A percentile compares a stretch with the other conserved stretches of the same genome.
phyloP scores from a whole-genome alignment of 2,329 filamentous ascomycete genomes.

The Corynespora cassiicola region DNA sequence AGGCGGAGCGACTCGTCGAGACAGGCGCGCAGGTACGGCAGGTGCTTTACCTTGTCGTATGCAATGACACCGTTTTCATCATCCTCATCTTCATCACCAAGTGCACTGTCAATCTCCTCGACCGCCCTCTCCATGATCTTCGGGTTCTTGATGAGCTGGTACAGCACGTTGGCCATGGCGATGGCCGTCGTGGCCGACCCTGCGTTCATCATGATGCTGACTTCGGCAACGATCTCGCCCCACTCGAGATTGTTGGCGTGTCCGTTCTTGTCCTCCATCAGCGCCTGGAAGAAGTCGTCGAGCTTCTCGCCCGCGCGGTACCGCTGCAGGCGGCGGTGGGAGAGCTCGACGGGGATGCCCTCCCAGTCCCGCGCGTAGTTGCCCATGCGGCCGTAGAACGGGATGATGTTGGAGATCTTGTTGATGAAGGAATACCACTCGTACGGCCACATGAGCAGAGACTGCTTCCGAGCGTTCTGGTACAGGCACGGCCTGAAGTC shows the following conservation, averaged over 20 bases:
- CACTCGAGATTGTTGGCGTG: constrained; percentile 57
- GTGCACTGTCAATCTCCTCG: constrained; percentile 33
- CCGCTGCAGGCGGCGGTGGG: constrained; percentile 51
- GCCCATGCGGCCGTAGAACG: constrained; percentile 50
- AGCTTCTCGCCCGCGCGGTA: constrained; percentile 62
- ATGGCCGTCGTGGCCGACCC: constrained; percentile 61
- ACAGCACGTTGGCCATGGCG: constrained; percentile 61
- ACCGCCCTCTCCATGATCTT: constrained; percentile 27
- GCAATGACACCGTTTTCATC: constrained; percentile 29
- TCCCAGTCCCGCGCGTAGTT: constrained; percentile 53
- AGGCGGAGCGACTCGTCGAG: constrained; percentile 54
- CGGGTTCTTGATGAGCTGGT: constrained; percentile 59
- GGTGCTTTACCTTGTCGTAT: constrained; percentile 36
- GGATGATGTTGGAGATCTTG: constrained; percentile 56
- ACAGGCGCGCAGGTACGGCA: constrained; percentile 48
- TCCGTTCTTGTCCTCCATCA: constrained; percentile 61
- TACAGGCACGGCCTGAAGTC: constrained; percentile 61
- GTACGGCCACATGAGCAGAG: constrained; percentile 58
- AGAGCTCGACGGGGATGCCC: constrained; percentile 56
- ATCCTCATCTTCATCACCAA: constrained; percentile 34
- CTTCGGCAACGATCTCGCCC: constrained; percentile 65
- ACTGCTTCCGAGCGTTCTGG: constrained; percentile 58
- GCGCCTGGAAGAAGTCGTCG: constrained; percentile 64
- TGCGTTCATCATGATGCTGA: constrained; percentile 59
- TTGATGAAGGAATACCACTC: constrained; percentile 58